These are phyloP conservation scores for Sicyos baderoa DNA, from an alignment of 306 rosid genomes.

Conservation along the genomic window DNA sequence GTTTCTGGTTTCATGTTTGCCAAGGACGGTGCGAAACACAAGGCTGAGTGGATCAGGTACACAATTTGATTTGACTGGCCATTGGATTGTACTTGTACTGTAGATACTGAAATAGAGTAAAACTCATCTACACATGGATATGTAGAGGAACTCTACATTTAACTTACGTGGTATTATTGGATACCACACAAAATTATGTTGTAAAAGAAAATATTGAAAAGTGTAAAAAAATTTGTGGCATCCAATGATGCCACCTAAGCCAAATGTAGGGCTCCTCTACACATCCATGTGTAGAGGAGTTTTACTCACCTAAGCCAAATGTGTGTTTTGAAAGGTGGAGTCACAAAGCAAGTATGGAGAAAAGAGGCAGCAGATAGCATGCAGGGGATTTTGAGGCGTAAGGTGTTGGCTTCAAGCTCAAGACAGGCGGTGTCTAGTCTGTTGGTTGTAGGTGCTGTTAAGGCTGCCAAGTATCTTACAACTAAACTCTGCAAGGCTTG, in stretches of 20 bases:
- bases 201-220: no score
- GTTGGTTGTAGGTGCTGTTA: constrained; percentile 60
- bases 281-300: no score
- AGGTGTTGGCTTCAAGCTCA: constrained; percentile 78
- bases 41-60: constrained; percentile 45
- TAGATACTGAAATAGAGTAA: neutral
- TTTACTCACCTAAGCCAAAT: no score
- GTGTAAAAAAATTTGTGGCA: no score
- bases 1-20: constrained; percentile 58
- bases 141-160: no score
- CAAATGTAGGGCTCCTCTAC: no score
- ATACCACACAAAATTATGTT: no score
- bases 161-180: no score
- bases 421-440: constrained; percentile 81
- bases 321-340: constrained; percentile 33
- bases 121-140: no score
- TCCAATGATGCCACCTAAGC: no score
- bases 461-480: constrained; percentile 52
- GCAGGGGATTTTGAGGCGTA: constrained; percentile 52
- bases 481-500: constrained; percentile 70
- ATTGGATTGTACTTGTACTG: neutral
- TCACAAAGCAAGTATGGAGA: constrained; percentile 39
- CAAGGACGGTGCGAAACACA: constrained; percentile 50
- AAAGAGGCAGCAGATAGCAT: constrained; percentile 65
- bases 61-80: constrained; percentile 8